phyloP scores from a whole-genome alignment of 495 filamentous ascomycete species.

The Filosporella fistucella region DNA sequence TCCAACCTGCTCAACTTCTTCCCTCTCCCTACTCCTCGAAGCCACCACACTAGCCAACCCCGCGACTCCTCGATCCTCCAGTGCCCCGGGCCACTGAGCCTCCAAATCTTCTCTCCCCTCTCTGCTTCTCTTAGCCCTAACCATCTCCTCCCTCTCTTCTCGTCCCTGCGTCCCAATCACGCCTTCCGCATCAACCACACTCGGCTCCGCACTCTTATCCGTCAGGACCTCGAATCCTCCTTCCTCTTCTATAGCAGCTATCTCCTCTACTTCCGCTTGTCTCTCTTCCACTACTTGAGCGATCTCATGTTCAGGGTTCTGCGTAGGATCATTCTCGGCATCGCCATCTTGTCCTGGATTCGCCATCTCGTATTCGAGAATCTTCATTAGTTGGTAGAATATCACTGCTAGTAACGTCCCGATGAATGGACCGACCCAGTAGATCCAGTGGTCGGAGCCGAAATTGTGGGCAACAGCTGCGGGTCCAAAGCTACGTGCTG shows the following conservation, averaged over 20 bases:
- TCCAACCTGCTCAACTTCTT: too few relatives aligned
- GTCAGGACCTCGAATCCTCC: constrained; percentile 12
- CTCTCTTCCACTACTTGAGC: constrained; percentile 3
- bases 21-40: too few relatives aligned
- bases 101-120: too few relatives aligned
- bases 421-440: constrained; percentile 53
- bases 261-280: constrained; percentile 6
- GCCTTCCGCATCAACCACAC: too few relatives aligned
- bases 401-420: constrained; percentile 59
- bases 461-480: constrained; percentile 62
- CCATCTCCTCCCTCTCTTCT: too few relatives aligned
- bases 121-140: too few relatives aligned
- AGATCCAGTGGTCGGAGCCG: constrained; percentile 65
- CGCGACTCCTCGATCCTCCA: too few relatives aligned
- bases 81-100: too few relatives aligned
- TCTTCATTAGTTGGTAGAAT: constrained; percentile 64
- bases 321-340: constrained; percentile 7
- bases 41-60: too few relatives aligned
- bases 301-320: constrained; percentile 7
- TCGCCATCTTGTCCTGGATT: constrained; percentile 64
- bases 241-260: constrained; percentile 18
- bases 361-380: constrained; percentile 67
- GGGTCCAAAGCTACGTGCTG: constrained; percentile 69
- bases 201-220: too few relatives aligned
- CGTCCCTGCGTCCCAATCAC: too few relatives aligned